Percentiles rank a stretch among this genome's conserved stretches.
Conservation (phyloP, 352 stramenopile species). For the Globisporangium acanthophoron region DNA sequence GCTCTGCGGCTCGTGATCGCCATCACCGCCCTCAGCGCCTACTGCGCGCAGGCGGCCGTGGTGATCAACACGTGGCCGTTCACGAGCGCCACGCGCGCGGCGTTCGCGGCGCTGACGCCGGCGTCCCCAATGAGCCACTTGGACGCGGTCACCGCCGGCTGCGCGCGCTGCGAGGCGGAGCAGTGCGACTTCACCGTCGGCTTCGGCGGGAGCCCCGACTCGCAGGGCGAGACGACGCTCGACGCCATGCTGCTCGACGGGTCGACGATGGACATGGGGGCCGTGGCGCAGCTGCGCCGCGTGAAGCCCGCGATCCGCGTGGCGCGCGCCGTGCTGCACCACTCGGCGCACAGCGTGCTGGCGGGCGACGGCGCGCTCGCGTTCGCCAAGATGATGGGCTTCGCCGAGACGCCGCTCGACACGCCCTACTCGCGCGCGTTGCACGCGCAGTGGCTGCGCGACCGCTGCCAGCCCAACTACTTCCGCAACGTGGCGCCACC, state of each 20-base stretch:
- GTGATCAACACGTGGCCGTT: slow-evolving; percentile 87
- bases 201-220: slow-evolving; percentile 85
- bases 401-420: slow-evolving; percentile 64
- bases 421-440: slow-evolving; percentile 55
- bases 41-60: slow-evolving; percentile 21
- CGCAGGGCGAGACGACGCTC: slow-evolving; percentile 82
- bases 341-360: slow-evolving; percentile 86
- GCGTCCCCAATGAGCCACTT: slow-evolving; percentile 17
- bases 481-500: slow-evolving; percentile 75
- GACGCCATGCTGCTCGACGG: slow-evolving; percentile 91
- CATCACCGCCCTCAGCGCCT: not conserved
- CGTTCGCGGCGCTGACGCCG: slow-evolving; percentile 41
- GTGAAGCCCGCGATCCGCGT: slow-evolving; percentile 83
- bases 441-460: slow-evolving; percentile 46
- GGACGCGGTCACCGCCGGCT: slow-evolving; percentile 63
- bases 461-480: slow-evolving; percentile 89
- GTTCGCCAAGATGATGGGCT: slow-evolving; percentile 91
- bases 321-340: slow-evolving; percentile 82
- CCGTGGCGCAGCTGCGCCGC: slow-evolving; percentile 71
- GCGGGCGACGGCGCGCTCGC: slow-evolving; percentile 76
- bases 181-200: slow-evolving; percentile 89
- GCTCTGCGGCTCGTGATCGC: not conserved
- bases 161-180: slow-evolving; percentile 76
- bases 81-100: slow-evolving; percentile 55
- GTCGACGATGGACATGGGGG: slow-evolving; percentile 77